These are phyloP conservation scores for Nannochloropsis salina DNA, from an alignment of 108 stramenopile genomes.

Conservation along the genomic window DNA sequence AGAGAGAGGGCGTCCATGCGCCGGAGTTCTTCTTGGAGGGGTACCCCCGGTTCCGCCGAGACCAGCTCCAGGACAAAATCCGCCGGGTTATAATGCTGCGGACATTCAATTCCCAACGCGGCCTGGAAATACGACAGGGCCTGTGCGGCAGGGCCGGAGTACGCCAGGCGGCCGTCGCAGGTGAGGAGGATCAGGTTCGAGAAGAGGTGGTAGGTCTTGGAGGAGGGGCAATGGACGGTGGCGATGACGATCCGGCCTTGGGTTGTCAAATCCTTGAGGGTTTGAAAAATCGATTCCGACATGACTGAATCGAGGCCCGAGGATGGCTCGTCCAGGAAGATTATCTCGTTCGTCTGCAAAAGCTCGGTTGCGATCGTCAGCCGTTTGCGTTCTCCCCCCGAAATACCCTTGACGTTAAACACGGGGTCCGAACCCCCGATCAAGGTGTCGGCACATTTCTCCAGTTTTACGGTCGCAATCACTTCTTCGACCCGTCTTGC, in stretches of 20 bases:
- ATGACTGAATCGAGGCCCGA: conserved; percentile 24
- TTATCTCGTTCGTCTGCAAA: not conserved
- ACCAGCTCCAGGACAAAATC: conserved; percentile 54
- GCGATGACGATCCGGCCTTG: conserved; percentile 28
- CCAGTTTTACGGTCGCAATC: not conserved
- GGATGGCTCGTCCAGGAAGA: conserved; percentile 24
- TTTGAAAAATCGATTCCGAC: conserved; percentile 29
- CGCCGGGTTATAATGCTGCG: conserved; percentile 51
- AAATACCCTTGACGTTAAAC: conserved; percentile 34
- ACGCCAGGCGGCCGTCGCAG: conserved; percentile 51
- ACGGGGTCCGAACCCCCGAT: conserved; percentile 23
- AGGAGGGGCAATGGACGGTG: conserved; percentile 46
- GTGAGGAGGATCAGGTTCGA: conserved; percentile 51
- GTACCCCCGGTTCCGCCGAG: not conserved
- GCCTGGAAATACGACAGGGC: conserved; percentile 53
- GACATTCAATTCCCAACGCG: conserved; percentile 38
- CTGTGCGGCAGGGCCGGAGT: conserved; percentile 39
- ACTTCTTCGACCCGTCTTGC: not conserved
- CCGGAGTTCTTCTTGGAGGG: not conserved
- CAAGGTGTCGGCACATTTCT: conserved; percentile 16
- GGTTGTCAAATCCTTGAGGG: not conserved
- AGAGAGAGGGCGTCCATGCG: conserved; percentile 2
- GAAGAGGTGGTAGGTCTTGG: conserved; percentile 38
- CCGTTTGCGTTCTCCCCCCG: conserved; percentile 31
- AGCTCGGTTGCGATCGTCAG: conserved; percentile 19